A percentile compares a stretch with the other conserved stretches of the same genome.
These are phyloP conservation scores for Jasminum sambac DNA, from an alignment of 257 asterid genomes.

Conservation along the genomic window DNA sequence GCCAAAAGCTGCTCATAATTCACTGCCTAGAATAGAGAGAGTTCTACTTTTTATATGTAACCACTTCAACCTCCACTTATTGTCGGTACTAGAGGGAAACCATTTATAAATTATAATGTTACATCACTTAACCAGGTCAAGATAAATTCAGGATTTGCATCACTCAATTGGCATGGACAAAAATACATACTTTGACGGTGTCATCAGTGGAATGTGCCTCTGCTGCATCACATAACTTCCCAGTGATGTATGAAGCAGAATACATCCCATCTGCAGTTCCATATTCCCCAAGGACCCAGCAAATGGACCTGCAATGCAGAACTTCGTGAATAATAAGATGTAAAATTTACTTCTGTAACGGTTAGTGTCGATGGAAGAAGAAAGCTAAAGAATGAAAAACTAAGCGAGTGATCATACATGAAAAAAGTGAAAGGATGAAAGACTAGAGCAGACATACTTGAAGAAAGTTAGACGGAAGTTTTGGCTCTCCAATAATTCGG, in stretches of 20 bases:
- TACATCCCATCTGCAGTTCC: constrained; percentile 91
- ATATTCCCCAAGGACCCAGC: constrained; percentile 99
- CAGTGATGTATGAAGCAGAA: constrained; percentile 88
- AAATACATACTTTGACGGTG: constrained; percentile 67
- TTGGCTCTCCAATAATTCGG: constrained; percentile 85
- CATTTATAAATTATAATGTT: neutral
- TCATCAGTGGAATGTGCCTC: constrained; percentile 96
- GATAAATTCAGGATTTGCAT: neutral
- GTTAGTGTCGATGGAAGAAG: constrained; percentile 16
- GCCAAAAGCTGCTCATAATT: neutral
- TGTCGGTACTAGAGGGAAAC: neutral
- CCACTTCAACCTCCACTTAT: neutral
- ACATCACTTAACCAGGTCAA: neutral
- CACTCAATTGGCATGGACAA: neutral
- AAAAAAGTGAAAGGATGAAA: neutral
- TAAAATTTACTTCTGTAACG: constrained; percentile 21
- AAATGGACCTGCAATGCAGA: constrained; percentile 65
- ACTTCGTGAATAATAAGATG: constrained; percentile 24
- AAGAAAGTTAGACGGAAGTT: constrained; percentile 91
- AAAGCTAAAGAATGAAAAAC: neutral
- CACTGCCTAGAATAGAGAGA: neutral
- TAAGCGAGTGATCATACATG: neutral
- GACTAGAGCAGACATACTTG: constrained; percentile 56
- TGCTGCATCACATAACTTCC: constrained; percentile 88
- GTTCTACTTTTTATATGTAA: neutral